Conservation (phyloP, 805 yeast species). For the Kazachstania taianensis region DNA sequence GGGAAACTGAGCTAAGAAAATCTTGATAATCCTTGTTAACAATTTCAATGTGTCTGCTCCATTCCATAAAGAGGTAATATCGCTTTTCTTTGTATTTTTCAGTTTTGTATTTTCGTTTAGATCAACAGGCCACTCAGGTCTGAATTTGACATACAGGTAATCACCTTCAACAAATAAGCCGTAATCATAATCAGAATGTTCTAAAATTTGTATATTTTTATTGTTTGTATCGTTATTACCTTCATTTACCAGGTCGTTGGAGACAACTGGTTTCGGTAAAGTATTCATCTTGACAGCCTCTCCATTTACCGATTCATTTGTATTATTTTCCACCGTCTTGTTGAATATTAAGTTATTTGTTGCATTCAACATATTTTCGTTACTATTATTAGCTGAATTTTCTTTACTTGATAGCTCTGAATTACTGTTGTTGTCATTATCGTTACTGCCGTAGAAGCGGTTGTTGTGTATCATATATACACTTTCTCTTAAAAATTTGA, state of each 20-base stretch:
- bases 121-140: constrained; percentile 25
- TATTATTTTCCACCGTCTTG: not conserved
- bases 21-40: constrained; percentile 13
- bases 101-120: constrained; percentile 16
- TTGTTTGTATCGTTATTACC: constrained; percentile 2
- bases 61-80: constrained; percentile 17
- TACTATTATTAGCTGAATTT: not conserved
- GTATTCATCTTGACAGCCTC: not conserved
- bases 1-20: constrained; percentile 19
- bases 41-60: constrained; percentile 17
- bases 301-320: too few species aligned
- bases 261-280: not conserved
- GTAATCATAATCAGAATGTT: constrained; percentile 18
- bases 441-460: not conserved
- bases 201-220: constrained; percentile 17
- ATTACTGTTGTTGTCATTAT: not conserved
- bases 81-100: constrained; percentile 11
- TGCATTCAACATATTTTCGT: not conserved
- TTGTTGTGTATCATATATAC: not conserved
- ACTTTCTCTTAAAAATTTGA: not conserved
- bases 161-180: constrained; percentile 13
- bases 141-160: constrained; percentile 11
- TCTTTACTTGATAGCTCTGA: not conserved
- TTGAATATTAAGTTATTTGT: not conserved
- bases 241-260: not conserved